Percentiles rank a stretch among this genome's conserved stretches.
phyloP scores from a whole-genome alignment of 2,329 filamentous ascomycete species.

The Colletotrichum sp. region DNA sequence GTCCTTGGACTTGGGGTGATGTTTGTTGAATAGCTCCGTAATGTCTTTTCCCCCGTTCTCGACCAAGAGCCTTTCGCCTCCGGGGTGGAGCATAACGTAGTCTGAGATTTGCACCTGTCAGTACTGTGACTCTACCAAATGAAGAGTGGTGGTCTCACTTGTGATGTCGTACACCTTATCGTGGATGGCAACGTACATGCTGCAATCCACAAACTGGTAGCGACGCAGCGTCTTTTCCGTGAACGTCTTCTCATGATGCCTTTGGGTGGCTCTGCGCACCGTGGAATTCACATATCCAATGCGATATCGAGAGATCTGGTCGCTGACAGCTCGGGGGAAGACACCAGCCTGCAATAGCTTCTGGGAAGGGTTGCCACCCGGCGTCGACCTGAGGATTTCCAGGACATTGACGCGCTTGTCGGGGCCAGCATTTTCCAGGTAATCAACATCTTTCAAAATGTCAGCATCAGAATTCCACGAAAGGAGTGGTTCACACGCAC shows the following conservation, averaged over 20 bases:
- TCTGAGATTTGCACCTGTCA: not conserved
- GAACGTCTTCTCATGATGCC: not conserved
- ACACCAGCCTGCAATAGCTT: not conserved
- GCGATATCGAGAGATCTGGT: not conserved
- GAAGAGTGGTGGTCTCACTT: not conserved
- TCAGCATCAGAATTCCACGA: not conserved
- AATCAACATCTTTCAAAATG: not conserved
- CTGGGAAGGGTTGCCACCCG: not conserved
- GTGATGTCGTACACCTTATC: slow-evolving; percentile 21
- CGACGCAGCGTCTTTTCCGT: not conserved
- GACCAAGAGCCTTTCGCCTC: not conserved
- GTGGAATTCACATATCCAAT: not conserved
- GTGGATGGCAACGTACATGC: slow-evolving; percentile 6
- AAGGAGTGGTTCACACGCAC: not conserved
- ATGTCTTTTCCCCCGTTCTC: slow-evolving; percentile 9
- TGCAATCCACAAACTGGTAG: not conserved
- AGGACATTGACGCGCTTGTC: not conserved
- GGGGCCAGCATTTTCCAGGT: not conserved
- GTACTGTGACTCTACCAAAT: rapidly evolving
- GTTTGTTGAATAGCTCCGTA: slow-evolving; percentile 4
- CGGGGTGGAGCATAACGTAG: slow-evolving; percentile 17
- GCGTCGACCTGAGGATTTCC: not conserved
- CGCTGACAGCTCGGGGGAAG: not conserved
- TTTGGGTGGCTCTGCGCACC: not conserved
- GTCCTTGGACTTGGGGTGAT: not conserved